Conservation (phyloP, 805 yeast species). For the Lipomyces spencermartinsiae region DNA sequence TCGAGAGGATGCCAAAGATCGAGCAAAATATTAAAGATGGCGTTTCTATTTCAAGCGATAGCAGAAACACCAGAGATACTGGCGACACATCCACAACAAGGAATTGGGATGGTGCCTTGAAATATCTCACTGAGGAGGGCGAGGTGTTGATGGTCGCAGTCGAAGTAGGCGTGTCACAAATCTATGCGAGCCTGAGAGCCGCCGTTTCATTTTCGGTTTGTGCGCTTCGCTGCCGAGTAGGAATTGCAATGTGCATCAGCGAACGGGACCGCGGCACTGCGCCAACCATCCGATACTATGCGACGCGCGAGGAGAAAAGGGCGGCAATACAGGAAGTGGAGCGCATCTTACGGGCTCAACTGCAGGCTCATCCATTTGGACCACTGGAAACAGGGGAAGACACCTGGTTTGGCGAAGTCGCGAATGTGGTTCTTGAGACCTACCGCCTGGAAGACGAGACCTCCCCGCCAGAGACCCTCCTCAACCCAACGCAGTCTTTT, state of each 20-base stretch:
- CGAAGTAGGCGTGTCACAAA: not conserved
- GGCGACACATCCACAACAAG: conserved; percentile 2
- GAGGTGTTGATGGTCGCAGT: not conserved
- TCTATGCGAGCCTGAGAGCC: not conserved
- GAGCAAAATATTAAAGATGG: not conserved
- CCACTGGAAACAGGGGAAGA: not conserved
- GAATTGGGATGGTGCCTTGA: not conserved
- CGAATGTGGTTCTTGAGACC: conserved; percentile 2
- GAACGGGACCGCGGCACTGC: not conserved
- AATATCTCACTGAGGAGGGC: not conserved
- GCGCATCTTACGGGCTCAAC: not conserved
- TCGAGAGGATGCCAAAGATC: not conserved
- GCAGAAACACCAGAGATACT: not conserved
- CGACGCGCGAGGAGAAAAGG: not conserved
- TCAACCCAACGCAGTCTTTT: conserved; percentile 7
- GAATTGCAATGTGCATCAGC: not conserved
- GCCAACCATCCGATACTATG: not conserved
- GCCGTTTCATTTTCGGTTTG: not conserved
- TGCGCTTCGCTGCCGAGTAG: not conserved
- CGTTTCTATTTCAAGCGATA: not conserved
- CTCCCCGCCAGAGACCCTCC: conserved; percentile 3
- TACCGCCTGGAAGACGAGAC: conserved; percentile 2
- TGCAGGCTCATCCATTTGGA: not conserved
- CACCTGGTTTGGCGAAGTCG: conserved; percentile 1
- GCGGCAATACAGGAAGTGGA: not conserved